Evolutionary conservation across 2,329 filamentous ascomycete genomes (phyloP).

Genomic region (Xylariaceae sp.): DNA sequence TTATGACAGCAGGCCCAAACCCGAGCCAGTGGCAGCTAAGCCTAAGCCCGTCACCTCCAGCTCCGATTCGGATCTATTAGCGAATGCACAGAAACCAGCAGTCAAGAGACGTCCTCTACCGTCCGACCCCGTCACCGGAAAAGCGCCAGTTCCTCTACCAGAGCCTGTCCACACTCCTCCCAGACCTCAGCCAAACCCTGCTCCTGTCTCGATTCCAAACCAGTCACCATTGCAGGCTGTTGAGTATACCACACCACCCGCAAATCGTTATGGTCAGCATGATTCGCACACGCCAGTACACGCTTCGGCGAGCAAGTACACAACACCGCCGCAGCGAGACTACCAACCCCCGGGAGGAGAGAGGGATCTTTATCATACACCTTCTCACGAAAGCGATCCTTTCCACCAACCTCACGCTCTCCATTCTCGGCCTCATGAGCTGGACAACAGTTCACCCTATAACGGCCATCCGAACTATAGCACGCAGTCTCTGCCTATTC

Average conservation of each 20-base stretch:
- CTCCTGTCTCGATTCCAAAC: slow-evolving; percentile 42
- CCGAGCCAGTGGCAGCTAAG: slow-evolving; percentile 65
- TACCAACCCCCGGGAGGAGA: slow-evolving; percentile 26
- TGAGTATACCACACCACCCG: slow-evolving; percentile 47
- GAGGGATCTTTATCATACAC: slow-evolving; percentile 24
- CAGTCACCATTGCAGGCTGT: slow-evolving; percentile 53
- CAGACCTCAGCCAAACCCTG: slow-evolving; percentile 44
- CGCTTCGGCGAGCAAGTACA: slow-evolving; percentile 28
- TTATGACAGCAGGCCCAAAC: slow-evolving; percentile 85
- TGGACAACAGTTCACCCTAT: slow-evolving; percentile 19
- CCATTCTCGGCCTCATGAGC: slow-evolving; percentile 30
- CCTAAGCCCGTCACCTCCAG: slow-evolving; percentile 42
- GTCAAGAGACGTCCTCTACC: slow-evolving; percentile 85
- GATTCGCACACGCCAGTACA: slow-evolving; percentile 38
- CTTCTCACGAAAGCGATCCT: slow-evolving; percentile 25
- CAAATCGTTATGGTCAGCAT: slow-evolving; percentile 32
- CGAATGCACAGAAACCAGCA: slow-evolving; percentile 44
- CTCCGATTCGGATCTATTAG: slow-evolving; percentile 29
- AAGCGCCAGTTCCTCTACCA: slow-evolving; percentile 41
- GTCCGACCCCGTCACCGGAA: slow-evolving; percentile 66
- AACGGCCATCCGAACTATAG: slow-evolving; percentile 21
- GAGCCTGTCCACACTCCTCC: slow-evolving; percentile 48
- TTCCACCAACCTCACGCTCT: slow-evolving; percentile 36
- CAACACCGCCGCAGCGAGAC: slow-evolving; percentile 40
- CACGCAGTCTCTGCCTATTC: slow-evolving; percentile 18